Evolutionary conservation across 2,329 filamentous ascomycete species (phyloP).

Genomic region (Apiospora phragmitis): DNA sequence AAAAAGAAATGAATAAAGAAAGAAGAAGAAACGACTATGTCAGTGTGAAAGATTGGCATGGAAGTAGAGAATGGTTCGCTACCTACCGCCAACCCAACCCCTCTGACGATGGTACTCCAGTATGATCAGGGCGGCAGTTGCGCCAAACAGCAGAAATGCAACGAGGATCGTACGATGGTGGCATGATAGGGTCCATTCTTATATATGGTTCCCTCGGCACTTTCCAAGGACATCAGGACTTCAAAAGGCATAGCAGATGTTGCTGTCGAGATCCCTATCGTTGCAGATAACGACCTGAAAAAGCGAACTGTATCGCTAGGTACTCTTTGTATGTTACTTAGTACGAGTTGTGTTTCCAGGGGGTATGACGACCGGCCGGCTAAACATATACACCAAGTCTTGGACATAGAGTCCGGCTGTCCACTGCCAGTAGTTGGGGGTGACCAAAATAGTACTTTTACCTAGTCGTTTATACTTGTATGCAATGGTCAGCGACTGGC

Average conservation of each 20-base stretch:
- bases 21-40: background rate
- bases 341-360: background rate
- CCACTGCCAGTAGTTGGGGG: too few species aligned
- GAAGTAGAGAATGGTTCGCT: background rate
- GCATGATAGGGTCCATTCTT: background rate
- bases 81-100: background rate
- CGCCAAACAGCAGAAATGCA: background rate
- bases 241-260: background rate
- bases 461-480: background rate
- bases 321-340: background rate
- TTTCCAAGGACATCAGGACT: background rate
- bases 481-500: background rate
- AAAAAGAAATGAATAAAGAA: background rate
- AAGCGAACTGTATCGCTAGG: background rate
- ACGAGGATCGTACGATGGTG: constrained; percentile 1
- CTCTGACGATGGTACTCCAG: background rate
- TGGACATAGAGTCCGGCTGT: background rate
- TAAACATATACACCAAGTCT: background rate
- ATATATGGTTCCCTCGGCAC: background rate
- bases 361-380: background rate
- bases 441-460: background rate
- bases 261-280: background rate
- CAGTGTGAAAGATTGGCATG: background rate
- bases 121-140: background rate
- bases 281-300: background rate